Percentiles rank a stretch among this genome's conserved stretches.
Evolutionary conservation across 106 monocot genomes (phyloP).

Genomic region (Acanthochlamys bracteata): DNA sequence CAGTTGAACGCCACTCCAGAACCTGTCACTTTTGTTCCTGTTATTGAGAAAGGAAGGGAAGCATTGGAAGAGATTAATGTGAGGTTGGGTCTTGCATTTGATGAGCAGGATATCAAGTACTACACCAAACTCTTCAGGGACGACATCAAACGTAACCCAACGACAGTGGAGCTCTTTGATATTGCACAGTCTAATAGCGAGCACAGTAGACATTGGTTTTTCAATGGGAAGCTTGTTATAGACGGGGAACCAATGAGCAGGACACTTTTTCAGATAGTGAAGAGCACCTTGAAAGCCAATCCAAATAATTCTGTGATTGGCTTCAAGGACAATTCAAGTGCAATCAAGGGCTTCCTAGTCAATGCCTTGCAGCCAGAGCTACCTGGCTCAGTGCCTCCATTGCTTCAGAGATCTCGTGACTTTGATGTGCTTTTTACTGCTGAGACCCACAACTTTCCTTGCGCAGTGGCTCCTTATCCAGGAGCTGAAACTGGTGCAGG

Average conservation of each 20-base stretch:
- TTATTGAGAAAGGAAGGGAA: constrained; percentile 69
- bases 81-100: constrained; percentile 93
- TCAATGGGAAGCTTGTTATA: constrained; percentile 76
- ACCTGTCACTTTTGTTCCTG: constrained; percentile 47
- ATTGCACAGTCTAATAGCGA: constrained; percentile 97
- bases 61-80: constrained; percentile 79
- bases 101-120: constrained; percentile 88
- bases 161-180: constrained; percentile 92
- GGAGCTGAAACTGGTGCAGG: constrained; percentile 97
- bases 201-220: constrained; percentile 96
- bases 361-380: constrained; percentile 34
- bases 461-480: constrained; percentile 96
- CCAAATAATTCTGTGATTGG: constrained; percentile 92
- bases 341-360: constrained; percentile 70
- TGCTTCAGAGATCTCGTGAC: constrained; percentile 14
- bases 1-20: constrained; percentile 40
- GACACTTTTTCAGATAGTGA: constrained; percentile 76
- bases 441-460: constrained; percentile 98
- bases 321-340: constrained; percentile 98
- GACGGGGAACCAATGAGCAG: constrained; percentile 52
- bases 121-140: constrained; percentile 80
- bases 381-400: constrained; percentile 46
- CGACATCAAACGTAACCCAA: constrained; percentile 85
- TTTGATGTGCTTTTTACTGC: constrained; percentile 89
- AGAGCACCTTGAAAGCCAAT: constrained; percentile 72